These are phyloP conservation scores for Tylopilus subfusipes DNA, from an alignment of 768 basidiomycete species.

Conservation along the genomic window DNA sequence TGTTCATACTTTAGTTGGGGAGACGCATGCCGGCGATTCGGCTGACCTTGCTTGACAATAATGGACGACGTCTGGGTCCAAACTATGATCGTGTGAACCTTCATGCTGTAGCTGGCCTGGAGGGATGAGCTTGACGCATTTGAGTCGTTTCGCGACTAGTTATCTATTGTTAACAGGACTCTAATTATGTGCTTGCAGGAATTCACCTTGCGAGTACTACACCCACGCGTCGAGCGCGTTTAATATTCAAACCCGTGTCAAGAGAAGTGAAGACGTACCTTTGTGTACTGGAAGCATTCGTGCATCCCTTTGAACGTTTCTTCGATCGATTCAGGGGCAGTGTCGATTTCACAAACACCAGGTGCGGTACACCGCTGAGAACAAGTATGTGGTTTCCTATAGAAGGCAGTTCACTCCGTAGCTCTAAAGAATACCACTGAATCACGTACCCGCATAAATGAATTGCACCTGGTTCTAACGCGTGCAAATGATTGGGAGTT, in stretches of 20 bases:
- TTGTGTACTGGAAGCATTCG: conserved; percentile 62
- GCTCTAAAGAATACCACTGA: neutral
- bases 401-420: conserved; percentile 7
- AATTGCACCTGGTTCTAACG: conserved; percentile 33
- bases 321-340: conserved; percentile 53
- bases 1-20: conserved; percentile 18
- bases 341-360: conserved; percentile 58
- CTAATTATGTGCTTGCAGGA: neutral
- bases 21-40: neutral
- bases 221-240: neutral
- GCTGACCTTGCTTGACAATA: conserved; percentile 48
- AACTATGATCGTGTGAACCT: conserved; percentile 49
- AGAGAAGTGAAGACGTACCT: conserved; percentile 32
- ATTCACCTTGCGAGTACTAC: conserved; percentile 55
- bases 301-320: conserved; percentile 58
- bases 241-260: neutral
- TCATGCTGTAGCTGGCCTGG: conserved; percentile 39
- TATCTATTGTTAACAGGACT: neutral
- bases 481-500: conserved; percentile 49
- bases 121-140: conserved; percentile 46
- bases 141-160: conserved; percentile 48
- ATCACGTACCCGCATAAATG: conserved; percentile 58
- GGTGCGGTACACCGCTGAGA: conserved; percentile 37
- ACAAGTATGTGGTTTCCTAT: conserved; percentile 48
- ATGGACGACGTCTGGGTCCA: conserved; percentile 43